Base-by-base conservation (phyloP, 139 green algal genomes). In the Volvox reticuliferus region DNA sequence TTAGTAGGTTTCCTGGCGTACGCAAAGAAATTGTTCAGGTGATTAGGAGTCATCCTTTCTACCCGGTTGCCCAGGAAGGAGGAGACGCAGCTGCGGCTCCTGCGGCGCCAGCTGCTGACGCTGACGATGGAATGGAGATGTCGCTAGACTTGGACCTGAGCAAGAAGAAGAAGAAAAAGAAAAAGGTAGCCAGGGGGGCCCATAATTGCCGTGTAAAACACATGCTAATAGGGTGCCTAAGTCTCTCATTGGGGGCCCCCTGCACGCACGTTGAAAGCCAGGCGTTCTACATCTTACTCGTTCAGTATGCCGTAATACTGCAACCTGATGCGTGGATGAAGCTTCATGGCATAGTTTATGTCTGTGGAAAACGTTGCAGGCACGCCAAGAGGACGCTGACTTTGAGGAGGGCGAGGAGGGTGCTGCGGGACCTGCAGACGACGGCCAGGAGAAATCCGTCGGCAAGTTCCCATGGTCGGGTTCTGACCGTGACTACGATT, bases 401-500 rank as follows among this genome's bases (percentile, higher is more conserved):
- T 93, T 95, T 90, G 93, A 88, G 26, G 92, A 94, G 50, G 92
- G 89, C 82, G 92, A 82, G 22, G 92, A 93, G 68, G 91, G 50
- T 1, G 68, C 79, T 17, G 90, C 91, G 0, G 86, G 73, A 33
- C 79, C 82, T 0, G 94, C 55, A 14, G 90, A 90, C 9, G 90
- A 79, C 26, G 80, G 82, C 28, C 69, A 63, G 17, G 65, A 91
- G 32, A 78, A 67, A 19, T 22, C 30, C 0, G 88, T 65, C 16
- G 92, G 93, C 68, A 95, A 93, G 65, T 96, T 94, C 63, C 95
- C 98, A 0, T 99, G 98, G 98, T 98, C 99, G 50, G 97, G 97
- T 21, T 95, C 93, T 14, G 98, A 99, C 91, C 92, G 98, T 2
- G 98, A 99, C 79, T 99, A 99, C 95, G 96, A 93, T 3, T 99